phyloP scores from a whole-genome alignment of 202 grass and related monocot species.

The Cymbopogon flexuosus region DNA sequence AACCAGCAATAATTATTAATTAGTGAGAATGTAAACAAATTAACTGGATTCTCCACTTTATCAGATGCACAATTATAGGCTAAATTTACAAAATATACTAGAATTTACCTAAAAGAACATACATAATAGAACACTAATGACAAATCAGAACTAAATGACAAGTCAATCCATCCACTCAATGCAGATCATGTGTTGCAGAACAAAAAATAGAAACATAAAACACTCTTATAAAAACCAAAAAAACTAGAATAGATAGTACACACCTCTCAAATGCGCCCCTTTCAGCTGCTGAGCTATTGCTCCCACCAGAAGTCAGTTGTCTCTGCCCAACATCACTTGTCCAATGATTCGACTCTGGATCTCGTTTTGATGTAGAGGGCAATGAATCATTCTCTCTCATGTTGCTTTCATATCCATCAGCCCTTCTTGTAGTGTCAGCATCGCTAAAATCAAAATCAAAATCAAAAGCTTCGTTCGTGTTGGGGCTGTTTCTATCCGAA shows the following conservation, averaged over 20 bases:
- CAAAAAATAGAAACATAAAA: neutral
- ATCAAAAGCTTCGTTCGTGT: constrained; percentile 39
- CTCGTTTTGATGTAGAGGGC: constrained; percentile 62
- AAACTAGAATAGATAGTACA: constrained; percentile 31
- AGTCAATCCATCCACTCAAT: constrained; percentile 27
- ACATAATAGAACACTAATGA: neutral
- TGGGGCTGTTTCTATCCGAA: constrained; percentile 30
- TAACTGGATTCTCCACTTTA: neutral
- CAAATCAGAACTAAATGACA: constrained; percentile 11
- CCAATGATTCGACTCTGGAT: constrained; percentile 44
- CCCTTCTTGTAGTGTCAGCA: constrained; percentile 40
- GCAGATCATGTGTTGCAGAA: neutral
- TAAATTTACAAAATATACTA: neutral
- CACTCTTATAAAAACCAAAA: neutral
- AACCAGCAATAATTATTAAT: neutral
- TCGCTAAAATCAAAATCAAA: constrained; percentile 42
- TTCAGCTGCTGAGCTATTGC: constrained; percentile 40
- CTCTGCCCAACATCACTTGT: constrained; percentile 54
- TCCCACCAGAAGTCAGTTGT: constrained; percentile 50
- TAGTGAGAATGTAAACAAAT: neutral
- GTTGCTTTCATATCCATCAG: constrained; percentile 38
- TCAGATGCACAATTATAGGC: neutral
- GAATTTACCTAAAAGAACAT: neutral
- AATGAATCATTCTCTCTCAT: constrained; percentile 54
- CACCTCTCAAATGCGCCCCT: constrained; percentile 77